Evolutionary conservation across 768 basidiomycete species (phyloP).

Genomic region (Lactarius psammicola): DNA sequence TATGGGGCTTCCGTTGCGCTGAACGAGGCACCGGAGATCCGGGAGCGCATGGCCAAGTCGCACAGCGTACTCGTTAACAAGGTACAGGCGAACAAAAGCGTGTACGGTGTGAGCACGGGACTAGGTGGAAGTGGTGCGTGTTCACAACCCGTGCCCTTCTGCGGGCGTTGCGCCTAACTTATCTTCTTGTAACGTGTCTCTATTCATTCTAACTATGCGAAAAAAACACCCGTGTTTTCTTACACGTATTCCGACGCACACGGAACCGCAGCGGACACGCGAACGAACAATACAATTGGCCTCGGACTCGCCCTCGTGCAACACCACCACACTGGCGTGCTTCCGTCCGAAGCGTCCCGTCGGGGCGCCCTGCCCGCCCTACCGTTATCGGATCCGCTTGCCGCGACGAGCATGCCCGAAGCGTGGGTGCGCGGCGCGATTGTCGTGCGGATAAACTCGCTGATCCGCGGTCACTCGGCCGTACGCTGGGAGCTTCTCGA

Average conservation of each 20-base stretch:
- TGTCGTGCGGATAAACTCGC: conserved; percentile 82
- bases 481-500: conserved; percentile 79
- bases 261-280: conserved; percentile 63
- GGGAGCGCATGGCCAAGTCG: conserved; percentile 56
- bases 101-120: conserved; percentile 85
- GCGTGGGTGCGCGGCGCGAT: conserved; percentile 91
- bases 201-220: too few relatives aligned
- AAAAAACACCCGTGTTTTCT: too few relatives aligned
- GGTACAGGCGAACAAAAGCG: conserved; percentile 61
- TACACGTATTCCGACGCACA: not conserved
- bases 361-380: conserved; percentile 48
- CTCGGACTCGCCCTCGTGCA: conserved; percentile 79
- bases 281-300: conserved; percentile 70
- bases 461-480: conserved; percentile 85
- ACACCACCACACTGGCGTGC: conserved; percentile 75
- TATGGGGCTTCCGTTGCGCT: conserved; percentile 53
- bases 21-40: conserved; percentile 47
- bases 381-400: conserved; percentile 68
- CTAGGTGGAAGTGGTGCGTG: conserved; percentile 73
- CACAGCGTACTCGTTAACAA: conserved; percentile 64
- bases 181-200: conserved; percentile 5
- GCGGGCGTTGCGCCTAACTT: conserved; percentile 26
- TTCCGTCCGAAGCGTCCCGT: conserved; percentile 45
- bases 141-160: not conserved
- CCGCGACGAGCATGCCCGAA: conserved; percentile 73